phyloP scores from a whole-genome alignment of 306 rosid species.

The Citrullus mucosospermus region DNA sequence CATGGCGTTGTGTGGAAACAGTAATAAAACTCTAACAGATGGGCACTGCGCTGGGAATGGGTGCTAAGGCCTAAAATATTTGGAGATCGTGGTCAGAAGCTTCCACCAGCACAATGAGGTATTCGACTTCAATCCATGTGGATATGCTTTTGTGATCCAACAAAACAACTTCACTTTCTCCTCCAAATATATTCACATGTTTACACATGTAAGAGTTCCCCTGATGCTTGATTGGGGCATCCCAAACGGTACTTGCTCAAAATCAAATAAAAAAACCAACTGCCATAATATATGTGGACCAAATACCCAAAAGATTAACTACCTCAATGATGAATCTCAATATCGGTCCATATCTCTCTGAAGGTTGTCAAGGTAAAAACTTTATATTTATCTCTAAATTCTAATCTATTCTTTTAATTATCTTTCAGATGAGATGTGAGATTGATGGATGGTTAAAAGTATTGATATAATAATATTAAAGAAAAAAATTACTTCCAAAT shows the following conservation, averaged over 20 bases:
- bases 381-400: background rate
- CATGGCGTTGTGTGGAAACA: background rate
- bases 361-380: conserved; percentile 23
- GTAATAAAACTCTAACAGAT: background rate
- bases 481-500: too few species aligned
- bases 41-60: conserved; percentile 24
- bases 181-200: background rate
- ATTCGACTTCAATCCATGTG: conserved; percentile 10
- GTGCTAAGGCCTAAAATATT: conserved; percentile 9
- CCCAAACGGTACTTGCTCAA: background rate
- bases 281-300: conserved; percentile 4
- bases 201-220: background rate
- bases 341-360: conserved; percentile 24
- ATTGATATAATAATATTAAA: too few species aligned
- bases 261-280: background rate
- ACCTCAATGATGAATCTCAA: background rate
- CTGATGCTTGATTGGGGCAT: conserved; percentile 31
- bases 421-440: too few species aligned
- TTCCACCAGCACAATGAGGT: fast-evolving
- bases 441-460: too few species aligned
- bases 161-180: conserved; percentile 7
- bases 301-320: background rate
- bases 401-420: too few species aligned
- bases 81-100: fast-evolving
- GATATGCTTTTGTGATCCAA: conserved; percentile 15